A percentile compares a stretch with the other conserved stretches of the same genome.
Evolutionary conservation across 352 stramenopile genomes (phyloP).

Genomic region (Globisporangium irregulare): DNA sequence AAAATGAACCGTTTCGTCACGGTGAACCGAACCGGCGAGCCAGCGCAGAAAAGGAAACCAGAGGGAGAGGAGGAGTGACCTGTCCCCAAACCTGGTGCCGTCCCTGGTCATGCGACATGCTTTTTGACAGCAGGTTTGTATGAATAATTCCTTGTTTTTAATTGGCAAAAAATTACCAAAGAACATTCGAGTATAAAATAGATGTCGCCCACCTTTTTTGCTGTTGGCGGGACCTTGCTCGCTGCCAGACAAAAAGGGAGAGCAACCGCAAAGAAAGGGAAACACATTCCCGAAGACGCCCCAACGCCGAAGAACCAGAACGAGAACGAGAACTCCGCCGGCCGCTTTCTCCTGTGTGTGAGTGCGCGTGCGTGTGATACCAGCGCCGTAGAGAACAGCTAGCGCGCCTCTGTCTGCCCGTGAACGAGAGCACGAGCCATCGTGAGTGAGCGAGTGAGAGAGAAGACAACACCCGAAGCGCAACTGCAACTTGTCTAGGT

Average conservation of each 20-base stretch:
- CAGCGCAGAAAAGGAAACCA: not conserved
- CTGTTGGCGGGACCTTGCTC: not conserved
- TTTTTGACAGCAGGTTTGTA: not conserved
- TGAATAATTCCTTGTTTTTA: not conserved
- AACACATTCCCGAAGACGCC: constrained; percentile 6
- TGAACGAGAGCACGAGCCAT: not conserved
- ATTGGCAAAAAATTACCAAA: not conserved
- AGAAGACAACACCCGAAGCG: not conserved
- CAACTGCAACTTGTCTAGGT: constrained; percentile 8
- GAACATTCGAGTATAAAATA: not conserved
- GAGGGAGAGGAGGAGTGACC: not conserved
- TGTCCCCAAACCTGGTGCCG: not conserved
- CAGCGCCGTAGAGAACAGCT: not conserved
- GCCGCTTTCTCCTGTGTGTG: not conserved
- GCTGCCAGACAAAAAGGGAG: not conserved
- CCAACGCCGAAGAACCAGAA: constrained; percentile 1
- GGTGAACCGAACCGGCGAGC: not conserved
- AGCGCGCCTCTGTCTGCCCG: not conserved
- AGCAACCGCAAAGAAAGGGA: not conserved
- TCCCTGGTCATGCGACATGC: not conserved
- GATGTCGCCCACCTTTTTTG: not conserved
- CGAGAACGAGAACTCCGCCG: not conserved
- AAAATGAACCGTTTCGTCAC: not conserved
- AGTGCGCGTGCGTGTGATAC: not conserved
- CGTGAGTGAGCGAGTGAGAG: not conserved